Evolutionary conservation across 768 basidiomycete species (phyloP).

Genomic region (Brasilioporus rufonigricans): DNA sequence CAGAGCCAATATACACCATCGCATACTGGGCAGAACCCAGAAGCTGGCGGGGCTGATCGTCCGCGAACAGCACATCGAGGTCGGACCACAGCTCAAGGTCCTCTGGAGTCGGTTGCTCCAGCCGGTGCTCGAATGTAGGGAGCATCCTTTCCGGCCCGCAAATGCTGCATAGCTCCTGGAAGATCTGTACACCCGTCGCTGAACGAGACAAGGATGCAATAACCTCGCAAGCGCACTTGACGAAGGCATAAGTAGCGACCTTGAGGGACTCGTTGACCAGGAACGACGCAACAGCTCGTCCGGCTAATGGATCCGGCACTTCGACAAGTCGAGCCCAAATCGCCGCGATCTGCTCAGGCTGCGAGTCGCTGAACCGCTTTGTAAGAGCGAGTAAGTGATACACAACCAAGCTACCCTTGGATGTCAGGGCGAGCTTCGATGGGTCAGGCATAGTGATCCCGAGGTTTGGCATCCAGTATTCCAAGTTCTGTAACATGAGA

Average conservation of each 20-base stretch:
- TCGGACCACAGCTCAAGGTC: slow-evolving; percentile 80
- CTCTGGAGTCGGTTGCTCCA: slow-evolving; percentile 54
- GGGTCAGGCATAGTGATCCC: slow-evolving; percentile 50
- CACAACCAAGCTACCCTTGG: slow-evolving; percentile 60
- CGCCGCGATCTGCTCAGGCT: slow-evolving; percentile 76
- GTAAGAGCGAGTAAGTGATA: slow-evolving; percentile 85
- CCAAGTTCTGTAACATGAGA: slow-evolving; percentile 73
- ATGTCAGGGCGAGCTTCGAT: slow-evolving; percentile 24
- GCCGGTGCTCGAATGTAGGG: slow-evolving; percentile 69
- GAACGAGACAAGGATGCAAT: slow-evolving; percentile 84
- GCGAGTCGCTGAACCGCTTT: slow-evolving; percentile 64
- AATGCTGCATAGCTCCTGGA: slow-evolving; percentile 80
- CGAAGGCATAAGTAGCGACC: slow-evolving; percentile 74
- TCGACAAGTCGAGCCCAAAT: slow-evolving; percentile 82
- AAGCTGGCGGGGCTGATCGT: slow-evolving; percentile 62
- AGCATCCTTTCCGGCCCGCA: slow-evolving; percentile 86
- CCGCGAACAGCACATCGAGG: slow-evolving; percentile 69
- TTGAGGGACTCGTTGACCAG: slow-evolving; percentile 85
- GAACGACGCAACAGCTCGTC: slow-evolving; percentile 77
- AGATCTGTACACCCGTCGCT: slow-evolving; percentile 64
- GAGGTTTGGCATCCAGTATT: slow-evolving; percentile 81
- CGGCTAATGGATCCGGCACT: slow-evolving; percentile 65
- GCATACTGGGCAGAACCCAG: slow-evolving; percentile 88
- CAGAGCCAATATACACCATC: slow-evolving; percentile 77
- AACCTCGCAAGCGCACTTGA: slow-evolving; percentile 76